Evolutionary conservation across 129 eudicot genomes (phyloP).

Genomic region (Flaveria ramosissima): DNA sequence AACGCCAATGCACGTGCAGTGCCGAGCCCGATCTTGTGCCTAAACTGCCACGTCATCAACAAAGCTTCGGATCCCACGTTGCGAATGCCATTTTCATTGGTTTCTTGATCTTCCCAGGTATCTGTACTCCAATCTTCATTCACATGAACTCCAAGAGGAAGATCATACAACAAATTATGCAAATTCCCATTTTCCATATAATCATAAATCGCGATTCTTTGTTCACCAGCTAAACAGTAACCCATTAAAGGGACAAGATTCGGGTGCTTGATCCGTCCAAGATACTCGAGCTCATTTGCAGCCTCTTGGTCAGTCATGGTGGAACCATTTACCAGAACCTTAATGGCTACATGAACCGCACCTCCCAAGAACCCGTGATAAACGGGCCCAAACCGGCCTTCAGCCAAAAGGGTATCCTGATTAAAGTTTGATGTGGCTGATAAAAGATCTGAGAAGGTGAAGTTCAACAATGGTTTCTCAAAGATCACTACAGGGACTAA

Average conservation of each 20-base stretch:
- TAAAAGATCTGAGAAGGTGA: slow-evolving; percentile 78
- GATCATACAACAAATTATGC: slow-evolving; percentile 69
- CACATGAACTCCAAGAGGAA: slow-evolving; percentile 67
- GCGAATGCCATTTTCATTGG: slow-evolving; percentile 49
- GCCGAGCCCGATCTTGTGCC: slow-evolving; percentile 71
- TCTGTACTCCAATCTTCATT: slow-evolving; percentile 85
- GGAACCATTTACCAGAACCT: slow-evolving; percentile 78
- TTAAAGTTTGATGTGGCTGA: slow-evolving; percentile 87
- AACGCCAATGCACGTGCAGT: slow-evolving; percentile 82
- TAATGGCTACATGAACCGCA: slow-evolving; percentile 71
- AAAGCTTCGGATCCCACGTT: slow-evolving; percentile 53
- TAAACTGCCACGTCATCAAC: slow-evolving; percentile 60
- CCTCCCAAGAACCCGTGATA: slow-evolving; percentile 73
- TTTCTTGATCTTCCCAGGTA: slow-evolving; percentile 61
- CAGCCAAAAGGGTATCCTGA: slow-evolving; percentile 68
- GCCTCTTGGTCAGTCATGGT: slow-evolving; percentile 83
- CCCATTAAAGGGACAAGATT: slow-evolving; percentile 86
- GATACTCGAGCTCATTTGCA: slow-evolving; percentile 76
- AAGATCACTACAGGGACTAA: slow-evolving; percentile 79
- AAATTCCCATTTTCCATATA: slow-evolving; percentile 80
- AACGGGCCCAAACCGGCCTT: slow-evolving; percentile 82
- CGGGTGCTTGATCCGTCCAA: slow-evolving; percentile 72
- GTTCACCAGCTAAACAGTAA: slow-evolving; percentile 82
- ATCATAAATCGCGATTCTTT: slow-evolving; percentile 73
- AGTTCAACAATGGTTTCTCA: slow-evolving; percentile 84